Evolutionary conservation across 192 early-diverging fungal genomes (phyloP), one percentile per base, ranked within the genome.

Genomic region (Coemansia sp.): DNA sequence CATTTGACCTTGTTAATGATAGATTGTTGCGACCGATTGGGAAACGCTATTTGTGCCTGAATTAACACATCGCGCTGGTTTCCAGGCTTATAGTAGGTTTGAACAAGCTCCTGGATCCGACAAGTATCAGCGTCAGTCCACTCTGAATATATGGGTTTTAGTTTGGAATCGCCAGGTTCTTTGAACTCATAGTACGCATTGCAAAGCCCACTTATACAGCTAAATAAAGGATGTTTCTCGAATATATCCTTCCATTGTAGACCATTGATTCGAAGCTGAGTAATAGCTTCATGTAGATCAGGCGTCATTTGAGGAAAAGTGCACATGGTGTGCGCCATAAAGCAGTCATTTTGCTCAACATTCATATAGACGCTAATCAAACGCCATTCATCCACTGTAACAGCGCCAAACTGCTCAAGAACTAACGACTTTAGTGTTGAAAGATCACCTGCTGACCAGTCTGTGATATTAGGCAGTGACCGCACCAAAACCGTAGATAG

Each of bases 361-460:
- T 55, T 55, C 53, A 55, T 55, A 25, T 32, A 55, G 11, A 32
- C n/a, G 14, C 25, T 15, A 17, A 55, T 25, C 53, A 55, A 25
- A 12, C 3, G 24, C 53, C 53, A 55, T 29, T 55, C 53, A 5
- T 55, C 29, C 2, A 29, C 25, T 6, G 53, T 55, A 22, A 32
- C 4, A 17, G 3, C 25, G 5, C 29, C n/a, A 55, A 55, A 55
- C 14, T 55, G 11, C 5, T 32, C 29, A 2, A 12, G 5, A 3
- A 55, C 53, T 9, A 55, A 32, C 3, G 4, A n/a, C 8, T 29
- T 24, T 17, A 25, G 14, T n/a, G 29, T 15, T 5, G 24, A 29
- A 14, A 55, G 29, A 2, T 55, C 53, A 14, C 12, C 27, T 8
- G n/a, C 8, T 25, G 27, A 25, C 53, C 53, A 55, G 23, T 55